Evolutionary conservation across 2,329 filamentous ascomycete species (phyloP), one percentile per base, ranked within the genome.

Genomic region (Fusarium austroafricanum): DNA sequence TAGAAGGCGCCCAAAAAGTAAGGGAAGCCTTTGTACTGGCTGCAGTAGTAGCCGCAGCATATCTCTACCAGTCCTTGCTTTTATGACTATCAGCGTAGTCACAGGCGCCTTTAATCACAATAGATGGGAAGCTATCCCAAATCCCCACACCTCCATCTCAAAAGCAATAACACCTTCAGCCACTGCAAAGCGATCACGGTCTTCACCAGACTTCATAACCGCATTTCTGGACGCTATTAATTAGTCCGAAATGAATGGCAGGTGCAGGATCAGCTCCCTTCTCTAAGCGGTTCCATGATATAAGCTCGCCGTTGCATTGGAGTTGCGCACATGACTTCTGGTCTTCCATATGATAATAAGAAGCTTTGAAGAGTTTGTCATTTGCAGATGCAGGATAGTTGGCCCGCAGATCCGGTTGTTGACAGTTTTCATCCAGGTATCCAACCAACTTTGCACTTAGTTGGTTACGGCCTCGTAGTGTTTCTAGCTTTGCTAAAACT

Each of bases 261-360:
- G 26, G 26, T 26, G 26, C 9, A 8, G 7, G 26, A 26, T 10
- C 3, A 8, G 26, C 7, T 3, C 9, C 26, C 2, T 3, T 26
- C 6, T 1, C 18, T 0, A 40, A 6, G 0, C 39, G 50, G 1
- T 0, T 15, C 31, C 55, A 35, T 1, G 9, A 26, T 5, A 58
- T 2, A 0, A 58, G 9, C 0, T 1, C 0, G 0, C 33, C 40
- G 0, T 6, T 0, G 0, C 55, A 58, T 1, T 3, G 0, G 6
- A 28, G 18, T 12, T 58, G 26, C 3, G 18, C 26, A 1, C 55
- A 58, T 0, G 28, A 2, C 26, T 4, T 33, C 1, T 11, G 14
- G 10, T 58, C n/a, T 5, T 39, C 26, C 0, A 0, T 1, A 1
- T 58, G 55, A 10, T 9, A 20, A 1, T 55, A 46, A 0, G 20